A percentile compares a stretch with the other conserved stretches of the same genome.
phyloP scores from a whole-genome alignment of 2,329 filamentous ascomycete genomes.

The Aureobasidium sp. region DNA sequence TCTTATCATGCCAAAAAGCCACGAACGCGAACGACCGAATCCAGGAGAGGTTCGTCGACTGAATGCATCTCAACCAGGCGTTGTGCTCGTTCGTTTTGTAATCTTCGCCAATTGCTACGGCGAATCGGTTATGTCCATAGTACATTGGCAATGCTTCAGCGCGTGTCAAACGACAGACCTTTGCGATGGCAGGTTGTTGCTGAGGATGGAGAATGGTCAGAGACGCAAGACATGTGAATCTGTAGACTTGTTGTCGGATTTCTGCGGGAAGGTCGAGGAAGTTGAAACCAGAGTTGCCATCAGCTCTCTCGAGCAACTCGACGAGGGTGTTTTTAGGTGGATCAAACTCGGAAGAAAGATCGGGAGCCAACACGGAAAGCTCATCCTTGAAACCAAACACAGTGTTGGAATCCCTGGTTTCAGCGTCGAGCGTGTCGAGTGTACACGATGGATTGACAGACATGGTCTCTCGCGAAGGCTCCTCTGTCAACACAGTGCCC shows the following conservation, averaged over 20 bases:
- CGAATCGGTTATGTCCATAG: background rate
- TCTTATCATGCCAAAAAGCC: too few species aligned
- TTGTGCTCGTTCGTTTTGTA: background rate
- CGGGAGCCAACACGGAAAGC: too few species aligned
- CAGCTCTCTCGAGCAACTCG: background rate
- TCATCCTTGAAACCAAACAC: background rate
- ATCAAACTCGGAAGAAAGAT: background rate
- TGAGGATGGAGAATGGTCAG: background rate
- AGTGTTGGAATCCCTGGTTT: background rate
- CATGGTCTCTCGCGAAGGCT: too few species aligned
- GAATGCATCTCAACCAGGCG: background rate
- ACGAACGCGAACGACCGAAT: background rate
- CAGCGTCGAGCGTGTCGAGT: background rate
- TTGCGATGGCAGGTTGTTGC: background rate
- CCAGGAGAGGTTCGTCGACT: background rate
- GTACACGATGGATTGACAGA: background rate
- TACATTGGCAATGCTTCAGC: background rate
- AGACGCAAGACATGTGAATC: background rate
- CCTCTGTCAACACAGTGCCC: background rate
- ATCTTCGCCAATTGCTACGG: background rate
- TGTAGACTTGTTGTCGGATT: background rate
- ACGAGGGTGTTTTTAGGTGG: background rate
- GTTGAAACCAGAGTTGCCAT: background rate
- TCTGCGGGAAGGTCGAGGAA: conserved; percentile 13
- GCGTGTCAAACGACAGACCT: background rate